Evolutionary conservation across 1,139 yeast genomes (phyloP).

Genomic region (Hansenula anomala): DNA sequence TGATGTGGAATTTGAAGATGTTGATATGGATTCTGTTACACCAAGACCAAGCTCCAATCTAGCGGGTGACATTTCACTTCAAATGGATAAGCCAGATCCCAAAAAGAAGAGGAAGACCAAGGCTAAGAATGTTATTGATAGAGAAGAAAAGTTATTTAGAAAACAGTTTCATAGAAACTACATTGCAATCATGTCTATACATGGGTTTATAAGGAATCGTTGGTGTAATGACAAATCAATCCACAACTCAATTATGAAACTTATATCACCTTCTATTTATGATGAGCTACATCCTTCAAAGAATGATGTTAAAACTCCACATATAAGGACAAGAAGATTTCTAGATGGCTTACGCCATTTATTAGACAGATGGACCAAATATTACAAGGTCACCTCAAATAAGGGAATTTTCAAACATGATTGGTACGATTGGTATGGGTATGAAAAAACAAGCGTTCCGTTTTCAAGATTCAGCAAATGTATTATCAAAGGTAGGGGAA

Average conservation of each 20-base stretch:
- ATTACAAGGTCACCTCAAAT: slow-evolving; percentile 47
- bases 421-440: slow-evolving; percentile 52
- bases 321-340: slow-evolving; percentile 59
- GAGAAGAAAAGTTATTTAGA: slow-evolving; percentile 51
- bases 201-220: slow-evolving; percentile 62
- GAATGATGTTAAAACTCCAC: slow-evolving; percentile 27
- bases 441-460: slow-evolving; percentile 25
- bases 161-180: slow-evolving; percentile 54
- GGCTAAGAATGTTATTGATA: slow-evolving; percentile 35
- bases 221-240: slow-evolving; percentile 63
- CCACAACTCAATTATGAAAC: slow-evolving; percentile 32
- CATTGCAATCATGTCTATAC: slow-evolving; percentile 53
- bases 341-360: slow-evolving; percentile 69
- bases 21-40: slow-evolving; percentile 29
- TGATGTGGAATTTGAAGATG: slow-evolving; percentile 38
- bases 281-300: slow-evolving; percentile 43
- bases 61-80: slow-evolving; percentile 16
- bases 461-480: slow-evolving; percentile 36
- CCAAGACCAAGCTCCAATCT: slow-evolving; percentile 18
- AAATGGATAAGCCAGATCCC: slow-evolving; percentile 15
- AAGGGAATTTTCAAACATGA: slow-evolving; percentile 42
- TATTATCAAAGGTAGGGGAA: slow-evolving; percentile 51
- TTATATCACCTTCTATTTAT: slow-evolving; percentile 43
- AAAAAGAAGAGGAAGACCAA: slow-evolving; percentile 18
- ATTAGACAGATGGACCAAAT: slow-evolving; percentile 56